A percentile compares a stretch with the other conserved stretches of the same genome.
phyloP scores from a whole-genome alignment of 805 yeast species.

The Teunomyces lycoperdinae region DNA sequence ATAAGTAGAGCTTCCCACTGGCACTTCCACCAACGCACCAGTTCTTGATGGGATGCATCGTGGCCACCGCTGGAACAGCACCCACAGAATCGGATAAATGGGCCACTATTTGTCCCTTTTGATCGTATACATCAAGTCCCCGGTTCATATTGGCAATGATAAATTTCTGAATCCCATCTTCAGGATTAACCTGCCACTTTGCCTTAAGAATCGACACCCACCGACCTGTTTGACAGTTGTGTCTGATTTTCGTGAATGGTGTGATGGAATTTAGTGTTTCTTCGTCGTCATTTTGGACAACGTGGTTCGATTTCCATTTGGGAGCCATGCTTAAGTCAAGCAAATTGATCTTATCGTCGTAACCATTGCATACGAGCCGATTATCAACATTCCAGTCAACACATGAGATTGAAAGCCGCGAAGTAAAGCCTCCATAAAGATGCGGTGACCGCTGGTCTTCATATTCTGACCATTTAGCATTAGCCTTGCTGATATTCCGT shows the following conservation, averaged over 20 bases:
- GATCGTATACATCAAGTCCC: slow-evolving; percentile 76
- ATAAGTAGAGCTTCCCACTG: slow-evolving; percentile 81
- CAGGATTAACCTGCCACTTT: slow-evolving; percentile 75
- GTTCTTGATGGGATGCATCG: slow-evolving; percentile 80
- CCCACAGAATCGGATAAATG: slow-evolving; percentile 69
- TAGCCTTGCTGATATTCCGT: slow-evolving; percentile 47
- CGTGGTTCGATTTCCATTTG: slow-evolving; percentile 21
- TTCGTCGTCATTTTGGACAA: slow-evolving; percentile 12
- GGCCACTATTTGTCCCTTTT: slow-evolving; percentile 73
- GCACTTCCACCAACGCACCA: slow-evolving; percentile 96
- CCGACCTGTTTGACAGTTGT: slow-evolving; percentile 94
- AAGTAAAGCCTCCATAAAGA: slow-evolving; percentile 57
- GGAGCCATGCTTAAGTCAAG: slow-evolving; percentile 47
- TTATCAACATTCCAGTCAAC: slow-evolving; percentile 76
- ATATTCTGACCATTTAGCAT: slow-evolving; percentile 52
- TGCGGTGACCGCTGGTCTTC: slow-evolving; percentile 49
- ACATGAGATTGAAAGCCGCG: slow-evolving; percentile 78
- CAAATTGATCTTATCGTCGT: slow-evolving; percentile 78
- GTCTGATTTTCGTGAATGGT: slow-evolving; percentile 68
- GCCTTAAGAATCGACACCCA: slow-evolving; percentile 95
- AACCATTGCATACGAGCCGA: slow-evolving; percentile 85
- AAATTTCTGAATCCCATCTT: slow-evolving; percentile 74
- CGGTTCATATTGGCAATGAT: slow-evolving; percentile 92
- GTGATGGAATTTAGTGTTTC: slow-evolving; percentile 38
- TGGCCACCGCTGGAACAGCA: slow-evolving; percentile 89